Evolutionary conservation across 768 basidiomycete species (phyloP), one percentile per base, ranked within the genome.

Genomic region (Tulasnella sp.): DNA sequence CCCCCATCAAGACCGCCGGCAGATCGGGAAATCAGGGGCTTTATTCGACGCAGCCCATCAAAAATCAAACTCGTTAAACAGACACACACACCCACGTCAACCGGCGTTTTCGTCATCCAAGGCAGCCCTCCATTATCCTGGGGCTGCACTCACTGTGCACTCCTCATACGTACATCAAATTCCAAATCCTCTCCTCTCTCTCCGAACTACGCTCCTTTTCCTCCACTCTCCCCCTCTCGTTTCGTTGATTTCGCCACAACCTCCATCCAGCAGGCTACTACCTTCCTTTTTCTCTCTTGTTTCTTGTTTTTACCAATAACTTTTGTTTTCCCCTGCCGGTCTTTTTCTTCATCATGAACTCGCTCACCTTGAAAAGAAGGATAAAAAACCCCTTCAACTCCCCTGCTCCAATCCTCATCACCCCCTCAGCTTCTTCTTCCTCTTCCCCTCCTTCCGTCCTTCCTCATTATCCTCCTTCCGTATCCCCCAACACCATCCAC

Each of bases 281-380:
- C 62, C n/a, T 68, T 68, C 62, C 62, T 68, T 68, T 68, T 68
- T 31, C 62, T 27, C 24, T 52, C 48, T 24, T 52, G n/a, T 52
- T 52, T 2, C 21, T 24, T 52, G 3, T 68, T 31, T 68, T 8
- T 68, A 7, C 58, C 58, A 27, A 27, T 56, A 5, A 56, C 52
- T 56, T 56, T 40, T 5, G 40, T 10, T 5, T 18, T 18, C 18
- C 18, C 6, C 6, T 6, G 19, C 52, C 52, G 52, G 52, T 56
- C 56, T 14, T 31, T 8, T 6, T 34, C 62, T 14, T 18, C 31
- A 34, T 34, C 62, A 68, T 68, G 62, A 21, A 68, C 4, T 68
- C 62, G 62, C 62, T 68, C 62, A 68, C 62, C 62, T 68, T 68
- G 62, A 68, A 68, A 68, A 68, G 62, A 68, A 68, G 34, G 62